These are phyloP conservation scores for Gyrodon lividus DNA, from an alignment of 768 basidiomycete species.

Conservation along the genomic window DNA sequence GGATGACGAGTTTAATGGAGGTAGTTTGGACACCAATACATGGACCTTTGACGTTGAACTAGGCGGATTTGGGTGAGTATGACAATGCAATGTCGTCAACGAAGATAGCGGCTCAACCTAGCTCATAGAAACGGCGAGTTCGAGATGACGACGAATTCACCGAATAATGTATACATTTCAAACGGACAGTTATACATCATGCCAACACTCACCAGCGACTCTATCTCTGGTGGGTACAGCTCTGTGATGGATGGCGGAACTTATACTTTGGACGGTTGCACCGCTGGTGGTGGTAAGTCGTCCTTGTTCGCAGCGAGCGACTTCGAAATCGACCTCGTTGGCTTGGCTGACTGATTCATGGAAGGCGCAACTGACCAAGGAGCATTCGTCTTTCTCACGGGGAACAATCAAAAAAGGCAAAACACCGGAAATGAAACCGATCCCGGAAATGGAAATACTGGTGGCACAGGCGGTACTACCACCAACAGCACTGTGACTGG, in stretches of 20 bases:
- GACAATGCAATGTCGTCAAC: not conserved
- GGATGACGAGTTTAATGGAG: conserved; percentile 45
- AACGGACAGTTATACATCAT: conserved; percentile 57
- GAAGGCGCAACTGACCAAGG: conserved; percentile 17
- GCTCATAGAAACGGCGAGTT: conserved; percentile 48
- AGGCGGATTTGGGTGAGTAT: conserved; percentile 48
- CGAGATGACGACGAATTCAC: conserved; percentile 48
- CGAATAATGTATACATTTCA: conserved; percentile 42
- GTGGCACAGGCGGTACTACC: conserved; percentile 17
- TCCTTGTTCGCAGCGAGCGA: not conserved
- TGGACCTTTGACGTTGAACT: conserved; percentile 54
- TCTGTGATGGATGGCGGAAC: conserved; percentile 41
- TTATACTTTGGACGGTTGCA: conserved; percentile 40
- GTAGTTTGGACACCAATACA: conserved; percentile 39
- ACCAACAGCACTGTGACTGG: not conserved
- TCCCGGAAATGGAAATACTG: conserved; percentile 33
- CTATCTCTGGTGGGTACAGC: conserved; percentile 34
- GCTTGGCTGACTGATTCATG: not conserved
- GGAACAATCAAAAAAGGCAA: conserved; percentile 27
- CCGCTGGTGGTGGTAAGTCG: conserved; percentile 11
- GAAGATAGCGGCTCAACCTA: conserved; percentile 7
- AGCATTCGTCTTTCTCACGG: conserved; percentile 20
- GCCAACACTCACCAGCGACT: conserved; percentile 56
- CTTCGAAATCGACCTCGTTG: not conserved
- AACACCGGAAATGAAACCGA: conserved; percentile 8